Percentiles rank a stretch among this genome's conserved stretches.
These are phyloP conservation scores for Sporothrix euskadiensis DNA, from an alignment of 2,329 filamentous ascomycete species.

Conservation along the genomic window DNA sequence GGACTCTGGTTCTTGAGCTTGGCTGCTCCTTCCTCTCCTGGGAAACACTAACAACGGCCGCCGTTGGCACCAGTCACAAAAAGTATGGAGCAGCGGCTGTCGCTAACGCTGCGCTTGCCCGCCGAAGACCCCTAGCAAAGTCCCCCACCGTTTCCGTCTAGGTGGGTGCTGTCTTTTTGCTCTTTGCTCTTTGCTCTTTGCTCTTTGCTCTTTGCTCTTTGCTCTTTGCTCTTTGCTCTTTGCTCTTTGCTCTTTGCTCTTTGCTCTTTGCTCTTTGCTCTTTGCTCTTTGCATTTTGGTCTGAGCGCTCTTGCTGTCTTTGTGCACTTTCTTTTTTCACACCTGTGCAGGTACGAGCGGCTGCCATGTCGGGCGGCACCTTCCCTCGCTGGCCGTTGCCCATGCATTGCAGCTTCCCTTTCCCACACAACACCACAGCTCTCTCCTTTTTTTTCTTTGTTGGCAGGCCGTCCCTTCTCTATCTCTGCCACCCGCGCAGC, in stretches of 20 bases:
- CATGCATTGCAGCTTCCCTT: conserved; percentile 9
- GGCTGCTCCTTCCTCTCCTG: conserved; percentile 22
- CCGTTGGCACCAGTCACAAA: conserved; percentile 5
- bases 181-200: too few species aligned
- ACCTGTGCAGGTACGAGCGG: neutral
- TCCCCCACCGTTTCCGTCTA: conserved; percentile 1
- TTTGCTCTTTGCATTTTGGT: neutral
- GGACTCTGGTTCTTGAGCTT: neutral
- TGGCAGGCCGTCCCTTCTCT: neutral
- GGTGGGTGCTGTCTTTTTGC: neutral
- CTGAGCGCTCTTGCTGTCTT: neutral
- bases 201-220: too few species aligned
- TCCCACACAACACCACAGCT: neutral
- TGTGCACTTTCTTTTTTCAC: neutral
- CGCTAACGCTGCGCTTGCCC: conserved; percentile 14
- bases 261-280: too few species aligned
- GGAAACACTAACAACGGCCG: neutral
- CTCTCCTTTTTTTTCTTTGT: neutral
- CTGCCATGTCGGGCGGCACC: neutral
- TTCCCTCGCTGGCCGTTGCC: neutral
- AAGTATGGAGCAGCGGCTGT: conserved; percentile 14
- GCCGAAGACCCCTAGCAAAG: conserved; percentile 8
- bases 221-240: too few species aligned
- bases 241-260: too few species aligned
- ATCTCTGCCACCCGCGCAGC: neutral